Conservation (phyloP, 169 alveolate species). For the Plasmodium chabaudi region DNA sequence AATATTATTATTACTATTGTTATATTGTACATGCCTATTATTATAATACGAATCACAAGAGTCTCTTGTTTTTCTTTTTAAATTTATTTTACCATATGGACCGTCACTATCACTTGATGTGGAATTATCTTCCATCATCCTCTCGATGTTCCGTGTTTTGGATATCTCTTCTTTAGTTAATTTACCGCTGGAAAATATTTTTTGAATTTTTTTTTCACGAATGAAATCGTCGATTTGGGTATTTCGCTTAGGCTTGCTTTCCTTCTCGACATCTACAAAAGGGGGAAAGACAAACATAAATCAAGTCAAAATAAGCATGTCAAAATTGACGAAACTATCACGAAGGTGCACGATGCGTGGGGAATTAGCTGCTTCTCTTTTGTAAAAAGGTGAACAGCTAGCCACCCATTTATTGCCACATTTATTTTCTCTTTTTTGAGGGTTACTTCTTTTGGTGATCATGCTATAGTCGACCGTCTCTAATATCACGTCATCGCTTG, state of each 20-base stretch:
- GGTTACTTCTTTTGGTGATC: slow-evolving; percentile 38
- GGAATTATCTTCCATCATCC: slow-evolving; percentile 47
- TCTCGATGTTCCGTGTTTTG: slow-evolving; percentile 50
- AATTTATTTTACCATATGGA: not conserved
- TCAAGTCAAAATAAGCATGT: not conserved
- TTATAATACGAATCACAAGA: slow-evolving; percentile 17
- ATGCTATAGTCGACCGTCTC: slow-evolving; percentile 28
- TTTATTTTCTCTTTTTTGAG: no score
- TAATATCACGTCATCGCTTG: slow-evolving; percentile 68
- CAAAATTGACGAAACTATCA: not conserved
- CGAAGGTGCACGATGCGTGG: not conserved
- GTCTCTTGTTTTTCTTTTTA: slow-evolving; percentile 50
- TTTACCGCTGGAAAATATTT: slow-evolving; percentile 23
- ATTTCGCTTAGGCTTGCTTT: slow-evolving; percentile 15
- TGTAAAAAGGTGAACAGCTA: no score
- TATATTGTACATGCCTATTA: no score
- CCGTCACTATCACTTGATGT: slow-evolving; percentile 43
- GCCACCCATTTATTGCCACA: no score
- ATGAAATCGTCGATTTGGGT: slow-evolving; percentile 29
- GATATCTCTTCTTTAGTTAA: slow-evolving; percentile 62
- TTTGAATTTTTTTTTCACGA: slow-evolving; percentile 49
- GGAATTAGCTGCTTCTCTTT: no score
- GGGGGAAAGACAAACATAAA: not conserved
- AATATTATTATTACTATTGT: no score
- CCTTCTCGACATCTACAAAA: slow-evolving; percentile 31